A percentile compares a stretch with the other conserved stretches of the same genome.
Evolutionary conservation across 768 basidiomycete species (phyloP).

Genomic region (Sporobolomyces pararoseus): DNA sequence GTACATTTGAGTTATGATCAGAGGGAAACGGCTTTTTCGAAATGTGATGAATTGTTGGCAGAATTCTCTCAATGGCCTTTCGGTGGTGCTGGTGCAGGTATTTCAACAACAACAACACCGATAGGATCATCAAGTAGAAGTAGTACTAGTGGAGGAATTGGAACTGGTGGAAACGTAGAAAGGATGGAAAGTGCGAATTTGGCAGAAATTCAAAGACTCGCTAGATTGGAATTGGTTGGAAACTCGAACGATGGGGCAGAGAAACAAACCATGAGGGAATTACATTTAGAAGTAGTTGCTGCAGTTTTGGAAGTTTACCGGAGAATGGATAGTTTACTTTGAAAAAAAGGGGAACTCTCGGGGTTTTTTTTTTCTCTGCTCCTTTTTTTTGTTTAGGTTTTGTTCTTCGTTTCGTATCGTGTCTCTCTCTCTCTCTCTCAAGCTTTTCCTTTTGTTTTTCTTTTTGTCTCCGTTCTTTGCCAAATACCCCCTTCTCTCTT

Average conservation of each 20-base stretch:
- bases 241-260: slow-evolving; percentile 34
- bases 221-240: slow-evolving; percentile 49
- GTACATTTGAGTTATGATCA: slow-evolving; percentile 84
- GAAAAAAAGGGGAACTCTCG: background rate
- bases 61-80: slow-evolving; percentile 92
- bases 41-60: slow-evolving; percentile 88
- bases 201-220: slow-evolving; percentile 52
- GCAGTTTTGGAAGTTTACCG: slow-evolving; percentile 90
- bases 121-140: background rate
- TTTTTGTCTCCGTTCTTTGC: too few relatives aligned
- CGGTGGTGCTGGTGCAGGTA: slow-evolving; percentile 48
- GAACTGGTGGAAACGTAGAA: slow-evolving; percentile 43
- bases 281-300: slow-evolving; percentile 83
- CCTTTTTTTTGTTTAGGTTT: background rate
- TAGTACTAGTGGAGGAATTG: slow-evolving; percentile 14
- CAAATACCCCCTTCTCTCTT: background rate
- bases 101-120: slow-evolving; percentile 1
- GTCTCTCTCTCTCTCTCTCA: background rate
- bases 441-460: background rate
- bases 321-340: slow-evolving; percentile 56
- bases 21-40: slow-evolving; percentile 82
- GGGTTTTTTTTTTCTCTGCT: background rate
- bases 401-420: background rate
- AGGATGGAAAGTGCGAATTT: slow-evolving; percentile 51
- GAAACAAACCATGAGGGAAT: slow-evolving; percentile 55